Percentiles rank a stretch among this genome's conserved stretches.
These are phyloP conservation scores for Cryptosporidium ryanae DNA, from an alignment of 169 alveolate genomes.

Conservation along the genomic window DNA sequence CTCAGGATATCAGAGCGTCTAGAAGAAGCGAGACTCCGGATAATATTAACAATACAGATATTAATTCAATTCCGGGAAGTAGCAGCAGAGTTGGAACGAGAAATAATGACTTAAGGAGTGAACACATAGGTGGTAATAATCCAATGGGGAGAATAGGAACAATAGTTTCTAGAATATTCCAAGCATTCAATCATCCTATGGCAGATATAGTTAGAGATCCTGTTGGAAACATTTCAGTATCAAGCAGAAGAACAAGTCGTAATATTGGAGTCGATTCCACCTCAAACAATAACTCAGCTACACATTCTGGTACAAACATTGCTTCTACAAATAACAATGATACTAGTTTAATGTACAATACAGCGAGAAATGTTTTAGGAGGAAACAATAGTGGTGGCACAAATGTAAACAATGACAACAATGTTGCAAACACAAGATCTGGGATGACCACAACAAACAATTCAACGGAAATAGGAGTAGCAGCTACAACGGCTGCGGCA, in stretches of 20 bases:
- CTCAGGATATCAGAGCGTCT: background rate
- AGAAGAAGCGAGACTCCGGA: background rate
- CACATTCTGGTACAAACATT: background rate
- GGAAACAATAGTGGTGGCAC: background rate
- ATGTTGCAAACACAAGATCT: background rate
- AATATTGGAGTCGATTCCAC: background rate
- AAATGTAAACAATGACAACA: background rate
- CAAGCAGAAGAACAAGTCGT: slow-evolving; percentile 7
- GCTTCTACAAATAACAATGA: background rate
- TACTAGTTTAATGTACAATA: background rate
- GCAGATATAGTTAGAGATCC: slow-evolving; percentile 16
- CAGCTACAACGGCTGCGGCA: background rate
- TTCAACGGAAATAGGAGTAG: background rate
- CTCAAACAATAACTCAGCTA: background rate
- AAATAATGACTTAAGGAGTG: background rate
- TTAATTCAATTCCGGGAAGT: background rate
- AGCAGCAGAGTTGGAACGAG: background rate
- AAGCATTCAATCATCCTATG: slow-evolving; percentile 56
- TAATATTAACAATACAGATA: background rate
- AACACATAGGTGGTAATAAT: slow-evolving; percentile 1
- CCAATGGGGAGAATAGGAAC: slow-evolving; percentile 71
- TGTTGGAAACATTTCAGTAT: background rate
- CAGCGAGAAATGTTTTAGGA: background rate
- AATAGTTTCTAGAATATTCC: slow-evolving; percentile 62
- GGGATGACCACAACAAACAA: background rate